Evolutionary conservation across 2,329 filamentous ascomycete species (phyloP).

Genomic region (Cyphellophora europaea): DNA sequence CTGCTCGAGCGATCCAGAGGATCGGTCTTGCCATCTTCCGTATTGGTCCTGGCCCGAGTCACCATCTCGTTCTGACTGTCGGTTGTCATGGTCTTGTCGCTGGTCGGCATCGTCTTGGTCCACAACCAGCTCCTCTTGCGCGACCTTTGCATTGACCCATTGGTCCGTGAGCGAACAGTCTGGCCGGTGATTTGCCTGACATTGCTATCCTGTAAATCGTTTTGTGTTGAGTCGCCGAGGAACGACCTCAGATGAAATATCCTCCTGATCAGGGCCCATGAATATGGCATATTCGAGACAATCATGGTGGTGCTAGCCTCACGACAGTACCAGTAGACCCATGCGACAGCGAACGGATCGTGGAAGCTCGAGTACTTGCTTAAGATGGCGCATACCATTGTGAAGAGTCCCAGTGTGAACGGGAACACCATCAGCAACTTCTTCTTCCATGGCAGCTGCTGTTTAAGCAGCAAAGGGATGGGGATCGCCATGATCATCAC

Average conservation of each 20-base stretch:
- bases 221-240: slow-evolving; percentile 15
- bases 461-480: slow-evolving; percentile 35
- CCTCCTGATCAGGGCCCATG: slow-evolving; percentile 47
- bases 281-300: slow-evolving; percentile 52
- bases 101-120: no score
- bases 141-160: no score
- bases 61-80: not conserved
- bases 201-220: slow-evolving; percentile 9
- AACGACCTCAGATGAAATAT: slow-evolving; percentile 30
- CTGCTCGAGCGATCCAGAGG: slow-evolving; percentile 9
- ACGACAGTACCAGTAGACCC: slow-evolving; percentile 52
- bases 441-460: slow-evolving; percentile 30
- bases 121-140: no score
- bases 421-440: slow-evolving; percentile 47
- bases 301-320: slow-evolving; percentile 51
- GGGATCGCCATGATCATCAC: slow-evolving; percentile 37
- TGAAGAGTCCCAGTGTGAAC: slow-evolving; percentile 47
- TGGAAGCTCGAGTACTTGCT: slow-evolving; percentile 56
- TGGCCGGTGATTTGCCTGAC: slow-evolving; percentile 7
- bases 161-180: no score
- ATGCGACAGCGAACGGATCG: slow-evolving; percentile 45
- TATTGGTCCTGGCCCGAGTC: not conserved
- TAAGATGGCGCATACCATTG: slow-evolving; percentile 48
- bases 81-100: no score
- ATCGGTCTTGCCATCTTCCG: not conserved